Evolutionary conservation across 176 grass and related monocot species (phyloP).

Genomic region (Dactylis glomerata): DNA sequence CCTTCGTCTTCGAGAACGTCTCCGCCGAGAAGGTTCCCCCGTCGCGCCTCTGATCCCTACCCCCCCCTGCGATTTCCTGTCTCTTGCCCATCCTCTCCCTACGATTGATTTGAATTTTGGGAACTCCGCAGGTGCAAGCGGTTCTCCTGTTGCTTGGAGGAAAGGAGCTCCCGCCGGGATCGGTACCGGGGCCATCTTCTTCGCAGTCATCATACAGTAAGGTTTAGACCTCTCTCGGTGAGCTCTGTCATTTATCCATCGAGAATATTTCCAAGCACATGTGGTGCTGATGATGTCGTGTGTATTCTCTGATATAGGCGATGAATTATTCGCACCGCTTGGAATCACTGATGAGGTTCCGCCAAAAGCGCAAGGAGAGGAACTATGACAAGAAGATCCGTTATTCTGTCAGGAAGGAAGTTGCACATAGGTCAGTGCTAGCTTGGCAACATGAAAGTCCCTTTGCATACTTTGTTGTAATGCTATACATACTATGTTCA

Average conservation of each 20-base stretch:
- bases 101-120: background rate
- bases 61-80: background rate
- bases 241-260: background rate
- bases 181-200: conserved; percentile 46
- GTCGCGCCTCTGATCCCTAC: background rate
- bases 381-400: conserved; percentile 98
- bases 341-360: conserved; percentile 91
- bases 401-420: conserved; percentile 92
- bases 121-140: conserved; percentile 76
- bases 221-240: conserved; percentile 34
- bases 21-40: conserved; percentile 78
- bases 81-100: background rate
- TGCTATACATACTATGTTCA: background rate
- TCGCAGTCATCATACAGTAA: conserved; percentile 61
- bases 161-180: conserved; percentile 59
- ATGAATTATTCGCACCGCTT: conserved; percentile 87
- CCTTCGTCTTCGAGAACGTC: conserved; percentile 92
- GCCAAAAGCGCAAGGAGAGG: conserved; percentile 91
- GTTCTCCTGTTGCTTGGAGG: conserved; percentile 89
- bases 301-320: conserved; percentile 37
- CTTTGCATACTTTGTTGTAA: background rate
- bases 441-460: background rate
- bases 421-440: conserved; percentile 72
- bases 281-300: background rate
- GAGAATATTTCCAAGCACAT: background rate